phyloP scores from a whole-genome alignment of 169 alveolate genomes.

The Miamiensis avidus region DNA sequence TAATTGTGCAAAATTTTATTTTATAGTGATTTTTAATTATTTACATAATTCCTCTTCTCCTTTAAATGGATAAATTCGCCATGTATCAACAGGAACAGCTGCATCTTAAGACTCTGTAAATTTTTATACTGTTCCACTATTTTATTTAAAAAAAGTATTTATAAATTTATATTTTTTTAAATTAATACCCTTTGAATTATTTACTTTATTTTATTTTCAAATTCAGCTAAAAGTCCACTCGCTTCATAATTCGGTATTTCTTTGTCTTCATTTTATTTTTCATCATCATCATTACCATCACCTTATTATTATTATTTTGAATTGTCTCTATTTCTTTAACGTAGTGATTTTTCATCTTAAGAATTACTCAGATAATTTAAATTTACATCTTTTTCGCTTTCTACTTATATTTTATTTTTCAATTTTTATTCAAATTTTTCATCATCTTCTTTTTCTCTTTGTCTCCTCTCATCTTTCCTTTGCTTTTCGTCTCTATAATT shows the following conservation, averaged over 20 bases:
- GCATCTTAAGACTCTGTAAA: conserved; percentile 83
- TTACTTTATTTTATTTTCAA: neutral
- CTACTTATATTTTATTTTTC: conserved; percentile 55
- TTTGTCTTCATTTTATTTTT: neutral
- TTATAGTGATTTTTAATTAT: neutral
- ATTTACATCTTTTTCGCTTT: no score
- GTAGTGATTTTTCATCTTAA: no score
- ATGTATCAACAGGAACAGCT: conserved; percentile 60
- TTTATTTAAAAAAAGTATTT: neutral
- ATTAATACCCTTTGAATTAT: no score
- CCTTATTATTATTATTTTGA: no score
- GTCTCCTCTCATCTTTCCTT: conserved; percentile 3
- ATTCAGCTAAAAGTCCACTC: neutral
- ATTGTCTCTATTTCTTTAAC: no score
- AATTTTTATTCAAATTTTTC: conserved; percentile 54
- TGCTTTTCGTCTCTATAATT: conserved; percentile 20
- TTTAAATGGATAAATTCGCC: conserved; percentile 75
- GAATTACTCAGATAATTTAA: no score
- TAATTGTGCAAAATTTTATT: neutral
- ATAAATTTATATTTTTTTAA: neutral
- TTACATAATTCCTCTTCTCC: conserved; percentile 56
- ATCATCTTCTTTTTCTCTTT: conserved; percentile 55
- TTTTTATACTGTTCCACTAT: conserved; percentile 64
- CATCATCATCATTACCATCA: neutral
- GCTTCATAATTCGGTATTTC: neutral